Base-by-base conservation (phyloP, 768 basidiomycete species). In the Chalciporus piperatus region DNA sequence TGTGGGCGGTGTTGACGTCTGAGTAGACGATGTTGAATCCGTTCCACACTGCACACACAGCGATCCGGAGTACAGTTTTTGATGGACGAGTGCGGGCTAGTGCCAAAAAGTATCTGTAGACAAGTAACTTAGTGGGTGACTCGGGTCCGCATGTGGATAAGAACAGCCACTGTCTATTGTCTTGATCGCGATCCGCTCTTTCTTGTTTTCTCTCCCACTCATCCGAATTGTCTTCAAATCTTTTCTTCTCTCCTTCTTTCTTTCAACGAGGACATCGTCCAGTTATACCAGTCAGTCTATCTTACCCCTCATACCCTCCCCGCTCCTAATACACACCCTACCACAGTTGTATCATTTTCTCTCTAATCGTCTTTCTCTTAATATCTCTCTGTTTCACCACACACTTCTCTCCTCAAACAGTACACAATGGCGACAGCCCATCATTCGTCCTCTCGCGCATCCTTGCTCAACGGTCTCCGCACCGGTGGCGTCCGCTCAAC, bases 41-140 rank as follows among this genome's bases (percentile, higher is more conserved):
- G n/a, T 99, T 99, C 73, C 91, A 98, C 61, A 91, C 88, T 4
- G 87, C 89, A 28, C 93, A 98, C 64, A 87, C 83, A 37, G 72
- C 77, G 41, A 92, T 98, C 59, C 80, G 85, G 50, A 94, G 89
- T 65, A 64, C 70, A 16, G 78, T 84, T 5, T 98, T 98, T 72
- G 95, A 98, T 66, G 74, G 75, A 6, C 80, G 90, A 39, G 87
- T 98, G 1, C 77, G 91, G 54, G 84, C 86, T 17, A 89, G 87
- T 70, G 97, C 96, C 46, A 89, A 85, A 72, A 90, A 87, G 74
- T 73, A 92, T 68, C 72, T 98, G 60, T 85, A 59, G 59, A 14
- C 30, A 44, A 42, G 32, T 41, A 38, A 52, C 47, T 51, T 14
- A 4, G 33, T 35, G 30, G 53, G 62, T 55, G 52, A 35, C 48